A percentile compares a stretch with the other conserved stretches of the same genome.
phyloP scores from a whole-genome alignment of 129 eudicot species.

The Arctium minus region DNA sequence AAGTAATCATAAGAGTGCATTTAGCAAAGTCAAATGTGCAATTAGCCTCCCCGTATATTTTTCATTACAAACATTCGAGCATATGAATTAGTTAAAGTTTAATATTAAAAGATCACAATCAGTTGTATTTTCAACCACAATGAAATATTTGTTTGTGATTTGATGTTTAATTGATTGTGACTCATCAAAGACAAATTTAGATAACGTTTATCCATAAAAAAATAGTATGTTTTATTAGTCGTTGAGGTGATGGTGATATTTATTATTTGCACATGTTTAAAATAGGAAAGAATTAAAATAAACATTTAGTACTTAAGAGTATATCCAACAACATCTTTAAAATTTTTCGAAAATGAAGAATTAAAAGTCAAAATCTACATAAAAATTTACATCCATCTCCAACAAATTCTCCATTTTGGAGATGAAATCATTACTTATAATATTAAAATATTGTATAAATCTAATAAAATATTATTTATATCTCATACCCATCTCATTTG shows the following conservation, averaged over 20 bases:
- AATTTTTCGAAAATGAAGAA: background rate
- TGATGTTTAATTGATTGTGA: background rate
- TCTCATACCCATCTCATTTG: too few relatives aligned
- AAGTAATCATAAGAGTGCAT: too few relatives aligned
- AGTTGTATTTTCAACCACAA: background rate
- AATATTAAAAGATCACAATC: background rate
- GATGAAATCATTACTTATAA: too few relatives aligned
- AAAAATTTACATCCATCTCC: too few relatives aligned
- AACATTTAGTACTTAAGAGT: background rate
- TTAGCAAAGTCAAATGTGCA: too few relatives aligned
- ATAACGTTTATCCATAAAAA: background rate
- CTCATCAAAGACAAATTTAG: background rate
- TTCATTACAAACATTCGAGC: background rate
- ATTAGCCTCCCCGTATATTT: too few relatives aligned
- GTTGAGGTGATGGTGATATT: background rate
- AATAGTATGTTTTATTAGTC: background rate
- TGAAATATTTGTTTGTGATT: background rate
- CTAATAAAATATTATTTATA: too few relatives aligned
- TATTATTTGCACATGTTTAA: background rate
- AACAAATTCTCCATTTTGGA: too few relatives aligned
- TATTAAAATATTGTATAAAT: too few relatives aligned
- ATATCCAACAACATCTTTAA: too few relatives aligned
- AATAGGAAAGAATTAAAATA: background rate
- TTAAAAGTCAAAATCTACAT: too few relatives aligned
- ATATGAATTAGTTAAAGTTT: background rate